A percentile compares a stretch with the other conserved stretches of the same genome.
Conservation (phyloP, 129 eudicot species). For the Sambucus nigra region DNA sequence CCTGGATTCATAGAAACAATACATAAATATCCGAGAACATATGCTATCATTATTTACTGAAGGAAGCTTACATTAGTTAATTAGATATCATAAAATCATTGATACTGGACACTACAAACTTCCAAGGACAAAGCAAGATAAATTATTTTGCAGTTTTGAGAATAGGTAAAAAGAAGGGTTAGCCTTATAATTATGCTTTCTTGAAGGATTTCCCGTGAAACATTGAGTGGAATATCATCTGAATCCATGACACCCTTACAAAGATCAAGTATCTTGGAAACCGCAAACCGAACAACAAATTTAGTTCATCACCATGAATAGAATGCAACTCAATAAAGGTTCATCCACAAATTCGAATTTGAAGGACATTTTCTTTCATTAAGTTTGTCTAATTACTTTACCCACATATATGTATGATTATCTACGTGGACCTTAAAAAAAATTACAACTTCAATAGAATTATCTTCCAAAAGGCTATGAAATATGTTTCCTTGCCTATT, state of each 20-base stretch:
- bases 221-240: slow-evolving; percentile 83
- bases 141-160: not conserved
- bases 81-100: not conserved
- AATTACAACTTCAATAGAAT: too few species aligned
- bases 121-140: too few species aligned
- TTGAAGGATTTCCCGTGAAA: slow-evolving; percentile 90
- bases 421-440: too few species aligned
- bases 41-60: not conserved
- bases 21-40: not conserved
- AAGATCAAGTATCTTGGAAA: slow-evolving; percentile 95
- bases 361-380: too few species aligned
- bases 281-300: slow-evolving; percentile 33
- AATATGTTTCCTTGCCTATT: too few species aligned
- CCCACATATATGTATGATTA: too few species aligned
- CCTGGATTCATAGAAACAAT: slow-evolving; percentile 35
- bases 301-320: not conserved
- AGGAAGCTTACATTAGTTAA: not conserved
- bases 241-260: slow-evolving; percentile 95
- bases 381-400: too few species aligned
- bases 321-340: too few species aligned
- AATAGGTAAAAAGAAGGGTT: not conserved
- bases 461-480: too few species aligned
- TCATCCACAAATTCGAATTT: too few species aligned
- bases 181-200: slow-evolving; percentile 90
- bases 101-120: too few species aligned